Evolutionary conservation across 306 rosid genomes (phyloP), one percentile per base, ranked within the genome.

Genomic region (Pterocarpus macrocarpus): DNA sequence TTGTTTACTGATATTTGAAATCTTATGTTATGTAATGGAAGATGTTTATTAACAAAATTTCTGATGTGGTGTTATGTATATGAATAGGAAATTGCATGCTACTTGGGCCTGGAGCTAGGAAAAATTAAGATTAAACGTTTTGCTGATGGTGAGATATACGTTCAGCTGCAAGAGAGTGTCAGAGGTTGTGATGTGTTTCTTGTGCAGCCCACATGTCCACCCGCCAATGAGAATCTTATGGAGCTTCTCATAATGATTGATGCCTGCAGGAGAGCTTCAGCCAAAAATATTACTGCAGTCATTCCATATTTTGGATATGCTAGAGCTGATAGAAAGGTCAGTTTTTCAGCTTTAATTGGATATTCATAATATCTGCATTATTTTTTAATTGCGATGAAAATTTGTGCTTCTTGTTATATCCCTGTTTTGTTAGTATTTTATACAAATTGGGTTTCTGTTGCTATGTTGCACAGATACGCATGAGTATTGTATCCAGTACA

Each of bases 151-250:
- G 98, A 94, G 91, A 94, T 94, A 80, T 94, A 94, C 82, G 98
- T 94, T 80, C 98, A 94, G 84, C 83, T 94, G 83, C 98, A 94
- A 92, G 98, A 94, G 86, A 94, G 98, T 86, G 98, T 92, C 63
- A 87, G 98, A 75, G 97, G 97, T 74, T 94, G 97, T 82, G 98
- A 94, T 83, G 98, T 94, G 50, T 94, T 64, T 86, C 96, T 94
- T 71, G 98, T 94, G 81, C 97, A 94, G 81, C 98, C 98, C 53
- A 92, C 97, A n/a, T 94, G 98, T 73, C 98, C 98, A 78, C 97
- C 98, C 7, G 98, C 97, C 28, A 94, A 94, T 82, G 97, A 94
- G 85, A 94, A 94, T 81, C 94, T 94, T 35, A 91, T 92, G 97
- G 98, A 94, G 89, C 98, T 94, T 82, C 89, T 94, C 35, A 89